A percentile compares a stretch with the other conserved stretches of the same genome.
phyloP scores from a whole-genome alignment of 176 grass and related monocot genomes.

The Hordeum marinum region DNA sequence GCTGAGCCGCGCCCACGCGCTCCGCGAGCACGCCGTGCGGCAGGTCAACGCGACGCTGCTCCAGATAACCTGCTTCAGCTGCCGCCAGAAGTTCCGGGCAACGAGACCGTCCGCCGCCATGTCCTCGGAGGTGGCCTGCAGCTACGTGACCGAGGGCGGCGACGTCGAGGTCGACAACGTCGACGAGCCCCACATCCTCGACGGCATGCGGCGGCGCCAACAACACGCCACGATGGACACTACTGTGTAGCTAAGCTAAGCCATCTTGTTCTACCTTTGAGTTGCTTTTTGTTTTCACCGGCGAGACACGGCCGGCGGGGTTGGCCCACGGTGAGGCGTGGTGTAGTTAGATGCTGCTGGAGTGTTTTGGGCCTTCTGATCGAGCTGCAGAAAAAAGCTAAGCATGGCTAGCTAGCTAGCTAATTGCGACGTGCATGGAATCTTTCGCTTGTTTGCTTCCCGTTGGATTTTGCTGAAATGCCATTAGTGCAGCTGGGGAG shows the following conservation, averaged over 20 bases:
- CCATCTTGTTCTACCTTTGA: constrained; percentile 15
- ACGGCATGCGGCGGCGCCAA: constrained; percentile 14
- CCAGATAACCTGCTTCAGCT: constrained; percentile 78
- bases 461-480: constrained; percentile 31
- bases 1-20: constrained; percentile 73
- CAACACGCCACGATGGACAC: constrained; percentile 26
- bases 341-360: constrained; percentile 17
- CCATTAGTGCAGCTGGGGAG: constrained; percentile 5
- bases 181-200: constrained; percentile 10
- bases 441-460: constrained; percentile 54
- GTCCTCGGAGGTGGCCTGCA: constrained; percentile 48
- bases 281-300: constrained; percentile 18
- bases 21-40: constrained; percentile 69
- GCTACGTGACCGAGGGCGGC: constrained; percentile 60
- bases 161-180: constrained; percentile 36
- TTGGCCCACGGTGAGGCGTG: neutral
- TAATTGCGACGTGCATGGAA: constrained; percentile 41
- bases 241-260: neutral
- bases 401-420: neutral
- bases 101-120: neutral
- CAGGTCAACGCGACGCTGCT: constrained; percentile 72
- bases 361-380: constrained; percentile 8
- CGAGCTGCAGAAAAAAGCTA: constrained; percentile 17
- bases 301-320: neutral
- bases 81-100: constrained; percentile 68